Base-by-base conservation (phyloP, 164 flowering plant species). In the Cinnamomum micranthum region DNA sequence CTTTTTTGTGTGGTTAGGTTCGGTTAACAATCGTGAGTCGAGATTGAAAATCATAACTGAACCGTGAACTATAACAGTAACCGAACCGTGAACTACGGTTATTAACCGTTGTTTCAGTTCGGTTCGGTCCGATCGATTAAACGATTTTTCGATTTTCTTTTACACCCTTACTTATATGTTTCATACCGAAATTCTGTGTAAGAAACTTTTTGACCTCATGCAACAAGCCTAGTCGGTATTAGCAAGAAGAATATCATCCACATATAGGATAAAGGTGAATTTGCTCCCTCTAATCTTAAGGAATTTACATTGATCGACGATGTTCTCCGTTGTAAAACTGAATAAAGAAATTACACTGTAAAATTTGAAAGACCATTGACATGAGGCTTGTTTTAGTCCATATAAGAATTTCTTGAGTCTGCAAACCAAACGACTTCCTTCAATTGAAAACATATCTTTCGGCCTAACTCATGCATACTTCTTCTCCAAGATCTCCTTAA, bases 1-100 rank as follows among this genome's bases (percentile, higher is more conserved):
- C 4, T 31, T 3, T 31, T 31, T 31, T 31, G 33, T 31, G 33
- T 31, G 6, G 35, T 31, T 31, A 3, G 1, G 35, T 31, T 31
- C 35, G 6, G 6, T 31, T 31, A 31, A 31, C 4, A 31, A 31
- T 2, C 35, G 6, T 31, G 6, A 31, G 6, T 31, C 2, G 6
- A 5, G 0, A 31, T 31, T 31, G 6, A 31, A 31, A 31, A 31
- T 4, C 6, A 6, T 31, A 31, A 31, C 5, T 0, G 5, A 31
- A 4, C 5, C 0, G 6, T 31, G 6, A 31, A 31, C 1, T 0
- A 0, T 31, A 4, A 31, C 5, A 0, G 1, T 31, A 4, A 31
- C 6, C 35, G 6, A 31, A 31, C 6, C 0, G 1, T 31, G 6
- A 31, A 31, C 5, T 0, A 31, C 5, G 5, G 0, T 31, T 31